Base-by-base conservation (phyloP, 805 yeast genomes). In the Spathaspora gorwiae region DNA sequence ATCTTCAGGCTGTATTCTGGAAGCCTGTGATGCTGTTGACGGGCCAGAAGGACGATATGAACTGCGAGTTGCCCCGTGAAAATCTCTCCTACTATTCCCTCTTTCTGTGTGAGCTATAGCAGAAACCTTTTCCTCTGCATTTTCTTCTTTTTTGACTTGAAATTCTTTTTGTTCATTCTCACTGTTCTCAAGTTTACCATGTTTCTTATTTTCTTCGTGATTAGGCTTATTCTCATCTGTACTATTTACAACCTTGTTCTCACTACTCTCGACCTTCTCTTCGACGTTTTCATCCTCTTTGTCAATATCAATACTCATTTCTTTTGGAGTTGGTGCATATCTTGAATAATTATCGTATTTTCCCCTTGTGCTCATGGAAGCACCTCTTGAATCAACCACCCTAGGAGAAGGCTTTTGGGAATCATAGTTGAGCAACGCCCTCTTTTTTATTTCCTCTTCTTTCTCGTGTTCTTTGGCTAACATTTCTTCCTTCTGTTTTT, bases 311-410 rank as follows among this genome's bases (percentile, higher is more conserved):
- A 19, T 26, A 39, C 41, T 39, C 41, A 39, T 34, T 30, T 35
- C 44, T 13, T 36, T 41, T 19, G 48, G 26, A 5, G 48, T 30
- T 26, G 48, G 51, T 26, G 53, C 52, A 45, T 53, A 51, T 12
- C 52, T 59, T 9, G 70, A 54, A 42, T 68, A 68, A 43, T 53
- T 53, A 40, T 68, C 72, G 45, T 65, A 66, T 9, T 69, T 53
- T 15, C 64, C 64, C 26, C 47, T 42, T 13, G 42, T 13, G 7
- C 32, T 24, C 10, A 13, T 24, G 24, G 30, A 10, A 36, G 46
- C 33, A 6, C 36, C 44, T 35, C 45, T 44, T 8, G 43, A 37
- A 24, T 35, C 45, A 12, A 43, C 47, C 10, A 7, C 12, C 27
- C 48, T 40, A 24, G 40, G 27, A 5, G 46, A 12, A 11, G 49